Percentiles rank a stretch among this genome's conserved stretches.
Conservation (phyloP, 306 rosid species). For the Echinosophora koreensis region DNA sequence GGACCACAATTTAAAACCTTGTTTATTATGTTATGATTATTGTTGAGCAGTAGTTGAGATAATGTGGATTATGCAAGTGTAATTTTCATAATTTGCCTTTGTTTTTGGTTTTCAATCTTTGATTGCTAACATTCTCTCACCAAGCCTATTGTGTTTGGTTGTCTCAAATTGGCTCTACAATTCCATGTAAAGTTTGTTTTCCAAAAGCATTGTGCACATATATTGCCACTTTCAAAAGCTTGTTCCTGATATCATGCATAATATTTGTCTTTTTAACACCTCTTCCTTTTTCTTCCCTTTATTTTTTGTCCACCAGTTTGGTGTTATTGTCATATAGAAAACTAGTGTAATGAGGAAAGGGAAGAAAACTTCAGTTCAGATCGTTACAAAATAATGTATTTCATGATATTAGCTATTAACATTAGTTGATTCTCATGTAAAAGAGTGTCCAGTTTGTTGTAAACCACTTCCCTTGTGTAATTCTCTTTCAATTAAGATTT, state of each 20-base stretch:
- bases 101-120: neutral
- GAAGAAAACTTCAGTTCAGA: neutral
- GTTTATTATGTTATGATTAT: neutral
- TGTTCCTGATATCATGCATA: neutral
- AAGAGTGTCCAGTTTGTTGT: conserved; percentile 20
- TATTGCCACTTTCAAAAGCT: conserved; percentile 5
- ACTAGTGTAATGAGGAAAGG: neutral
- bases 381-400: neutral
- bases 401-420: conserved; percentile 15
- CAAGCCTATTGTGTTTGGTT: neutral
- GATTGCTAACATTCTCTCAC: conserved; percentile 6
- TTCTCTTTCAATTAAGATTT: conserved; percentile 2
- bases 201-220: neutral
- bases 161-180: neutral
- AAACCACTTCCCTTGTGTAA: neutral
- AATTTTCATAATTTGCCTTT: neutral
- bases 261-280: conserved; percentile 4
- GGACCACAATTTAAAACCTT: no score
- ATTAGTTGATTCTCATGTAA: neutral
- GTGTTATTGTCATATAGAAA: conserved; percentile 9
- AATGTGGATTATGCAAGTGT: conserved; percentile 1
- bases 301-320: neutral
- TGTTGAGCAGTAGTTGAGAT: conserved; percentile 26
- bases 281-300: neutral
- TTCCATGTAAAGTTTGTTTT: neutral